phyloP scores from a whole-genome alignment of 352 stramenopile genomes.

The Globisporangium viniferum region DNA sequence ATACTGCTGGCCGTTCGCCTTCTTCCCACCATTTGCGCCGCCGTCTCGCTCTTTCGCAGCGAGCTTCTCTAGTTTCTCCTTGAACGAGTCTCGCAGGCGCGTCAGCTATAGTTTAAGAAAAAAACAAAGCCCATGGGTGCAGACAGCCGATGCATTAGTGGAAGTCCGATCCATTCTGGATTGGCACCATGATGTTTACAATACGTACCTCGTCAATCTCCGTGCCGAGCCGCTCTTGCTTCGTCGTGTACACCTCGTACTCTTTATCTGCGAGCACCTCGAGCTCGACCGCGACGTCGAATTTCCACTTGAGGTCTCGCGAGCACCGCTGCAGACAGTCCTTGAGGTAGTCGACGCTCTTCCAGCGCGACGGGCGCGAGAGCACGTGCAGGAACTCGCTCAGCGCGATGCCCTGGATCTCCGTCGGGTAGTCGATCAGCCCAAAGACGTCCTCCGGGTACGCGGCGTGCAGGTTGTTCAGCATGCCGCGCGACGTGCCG shows the following conservation, averaged over 20 bases:
- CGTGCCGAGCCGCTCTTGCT: slow-evolving; percentile 53
- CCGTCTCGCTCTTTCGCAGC: slow-evolving; percentile 7
- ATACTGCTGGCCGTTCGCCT: slow-evolving; percentile 29
- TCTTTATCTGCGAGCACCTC: slow-evolving; percentile 72
- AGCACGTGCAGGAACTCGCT: slow-evolving; percentile 64
- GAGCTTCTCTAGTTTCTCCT: slow-evolving; percentile 44
- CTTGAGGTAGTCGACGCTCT: slow-evolving; percentile 81
- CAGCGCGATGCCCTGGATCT: slow-evolving; percentile 54
- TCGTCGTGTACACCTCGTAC: slow-evolving; percentile 33
- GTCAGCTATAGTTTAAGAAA: slow-evolving; percentile 29
- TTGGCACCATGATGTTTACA: too few relatives aligned
- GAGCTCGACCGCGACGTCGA: slow-evolving; percentile 60
- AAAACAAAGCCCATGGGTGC: too few relatives aligned
- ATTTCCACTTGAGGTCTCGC: slow-evolving; percentile 80
- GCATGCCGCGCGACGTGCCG: slow-evolving; percentile 41
- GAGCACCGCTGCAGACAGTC: slow-evolving; percentile 71
- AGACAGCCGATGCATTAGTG: too few relatives aligned
- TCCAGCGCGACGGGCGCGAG: slow-evolving; percentile 61
- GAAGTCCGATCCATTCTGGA: too few relatives aligned
- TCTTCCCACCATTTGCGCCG: slow-evolving; percentile 13
- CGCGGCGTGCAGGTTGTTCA: slow-evolving; percentile 43
- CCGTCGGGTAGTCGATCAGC: slow-evolving; percentile 70
- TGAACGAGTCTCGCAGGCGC: slow-evolving; percentile 66
- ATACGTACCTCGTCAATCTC: slow-evolving; percentile 66
- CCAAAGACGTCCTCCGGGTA: slow-evolving; percentile 61